Conservation (phyloP, 441 rosid genomes). For the Adansonia gregorii region DNA sequence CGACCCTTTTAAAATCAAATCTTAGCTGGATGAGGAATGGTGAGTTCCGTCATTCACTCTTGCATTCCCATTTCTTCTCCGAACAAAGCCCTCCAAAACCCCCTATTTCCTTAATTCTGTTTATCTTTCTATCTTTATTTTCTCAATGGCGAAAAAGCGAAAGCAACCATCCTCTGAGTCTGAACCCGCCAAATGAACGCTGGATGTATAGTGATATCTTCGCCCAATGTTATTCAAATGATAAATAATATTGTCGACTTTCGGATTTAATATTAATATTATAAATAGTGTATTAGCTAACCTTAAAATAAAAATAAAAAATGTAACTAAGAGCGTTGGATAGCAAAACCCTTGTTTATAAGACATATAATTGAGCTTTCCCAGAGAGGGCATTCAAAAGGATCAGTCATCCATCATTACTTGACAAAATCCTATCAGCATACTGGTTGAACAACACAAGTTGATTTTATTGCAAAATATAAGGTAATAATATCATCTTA, state of each 20-base stretch:
- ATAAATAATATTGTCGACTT: too few species aligned
- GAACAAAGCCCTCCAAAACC: not conserved
- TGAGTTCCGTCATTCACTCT: not conserved
- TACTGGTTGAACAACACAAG: not conserved
- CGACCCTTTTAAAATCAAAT: not conserved
- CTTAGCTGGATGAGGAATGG: too few species aligned
- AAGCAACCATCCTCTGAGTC: constrained; percentile 41
- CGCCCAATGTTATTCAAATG: too few species aligned
- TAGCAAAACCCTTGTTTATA: not conserved
- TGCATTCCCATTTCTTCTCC: not conserved
- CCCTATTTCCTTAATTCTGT: not conserved
- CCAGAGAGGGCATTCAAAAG: not conserved
- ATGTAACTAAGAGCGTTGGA: too few species aligned
- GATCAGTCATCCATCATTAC: not conserved
- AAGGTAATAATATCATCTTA: not conserved
- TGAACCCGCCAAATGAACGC: constrained; percentile 24
- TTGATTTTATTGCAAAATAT: not conserved
- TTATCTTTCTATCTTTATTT: not conserved
- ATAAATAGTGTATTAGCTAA: too few species aligned
- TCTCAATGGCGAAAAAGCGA: constrained; percentile 59
- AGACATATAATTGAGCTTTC: not conserved
- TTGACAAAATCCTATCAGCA: not conserved
- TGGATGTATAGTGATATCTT: not conserved
- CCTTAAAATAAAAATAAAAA: too few species aligned
- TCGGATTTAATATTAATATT: too few species aligned